These are phyloP conservation scores for Gillenia trifoliata DNA, from an alignment of 306 rosid species.

Conservation along the genomic window DNA sequence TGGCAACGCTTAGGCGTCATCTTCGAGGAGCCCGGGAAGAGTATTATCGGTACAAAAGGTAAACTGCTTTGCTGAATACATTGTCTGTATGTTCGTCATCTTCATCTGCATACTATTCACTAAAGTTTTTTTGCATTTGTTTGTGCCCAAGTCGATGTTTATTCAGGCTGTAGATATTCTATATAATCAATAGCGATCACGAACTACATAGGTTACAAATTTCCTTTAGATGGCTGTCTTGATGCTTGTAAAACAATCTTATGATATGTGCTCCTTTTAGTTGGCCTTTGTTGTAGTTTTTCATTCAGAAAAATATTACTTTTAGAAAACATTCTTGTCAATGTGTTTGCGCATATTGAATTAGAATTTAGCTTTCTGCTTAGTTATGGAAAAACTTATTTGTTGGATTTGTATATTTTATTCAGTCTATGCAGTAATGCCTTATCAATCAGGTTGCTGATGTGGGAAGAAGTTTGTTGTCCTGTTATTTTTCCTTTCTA, in stretches of 20 bases:
- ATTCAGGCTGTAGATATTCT: neutral
- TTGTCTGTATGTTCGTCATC: neutral
- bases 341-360: neutral
- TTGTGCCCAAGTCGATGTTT: neutral
- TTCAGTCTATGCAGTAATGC: neutral
- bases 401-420: neutral
- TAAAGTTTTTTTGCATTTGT: neutral
- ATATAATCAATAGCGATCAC: neutral
- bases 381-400: neutral
- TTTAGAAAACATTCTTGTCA: neutral
- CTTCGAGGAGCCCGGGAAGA: conserved; percentile 90
- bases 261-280: neutral
- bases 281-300: neutral
- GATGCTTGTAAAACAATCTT: neutral
- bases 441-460: neutral
- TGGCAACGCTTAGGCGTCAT: conserved; percentile 93
- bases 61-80: conserved; percentile 14
- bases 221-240: neutral
- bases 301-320: neutral
- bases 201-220: neutral
- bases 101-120: neutral
- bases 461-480: neutral
- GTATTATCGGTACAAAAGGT: conserved; percentile 94
- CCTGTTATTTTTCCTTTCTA: neutral
- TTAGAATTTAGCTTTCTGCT: neutral